Evolutionary conservation across 495 filamentous ascomycete species (phyloP).

Genomic region (Schizothecium vesticola): DNA sequence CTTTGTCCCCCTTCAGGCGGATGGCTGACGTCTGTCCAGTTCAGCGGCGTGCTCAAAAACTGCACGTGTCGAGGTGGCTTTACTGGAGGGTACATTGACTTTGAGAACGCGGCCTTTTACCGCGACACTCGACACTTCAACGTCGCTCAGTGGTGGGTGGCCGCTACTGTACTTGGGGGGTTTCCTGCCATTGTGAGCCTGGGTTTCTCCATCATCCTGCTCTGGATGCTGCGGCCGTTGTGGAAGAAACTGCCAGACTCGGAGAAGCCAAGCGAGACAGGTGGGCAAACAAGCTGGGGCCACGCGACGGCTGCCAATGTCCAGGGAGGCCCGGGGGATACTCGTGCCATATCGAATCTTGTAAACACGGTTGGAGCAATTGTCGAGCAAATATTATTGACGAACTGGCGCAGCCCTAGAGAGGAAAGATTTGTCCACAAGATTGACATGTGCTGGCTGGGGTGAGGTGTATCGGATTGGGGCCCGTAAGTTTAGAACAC

Average conservation of each 20-base stretch:
- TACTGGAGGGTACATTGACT: conserved; percentile 26
- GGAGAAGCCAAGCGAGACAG: background rate
- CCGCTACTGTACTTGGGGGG: background rate
- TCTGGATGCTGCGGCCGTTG: background rate
- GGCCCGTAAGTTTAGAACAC: too few relatives aligned
- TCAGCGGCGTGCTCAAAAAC: conserved; percentile 33
- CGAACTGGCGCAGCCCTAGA: too few relatives aligned
- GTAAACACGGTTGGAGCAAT: too few relatives aligned
- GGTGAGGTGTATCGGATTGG: background rate
- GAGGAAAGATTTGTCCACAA: background rate
- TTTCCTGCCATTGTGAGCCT: background rate
- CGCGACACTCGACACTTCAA: conserved; percentile 4
- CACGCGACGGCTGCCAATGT: background rate
- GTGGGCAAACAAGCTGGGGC: background rate
- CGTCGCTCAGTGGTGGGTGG: conserved; percentile 9
- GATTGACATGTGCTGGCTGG: background rate
- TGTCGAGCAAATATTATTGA: too few relatives aligned
- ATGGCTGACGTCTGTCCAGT: conserved; percentile 13
- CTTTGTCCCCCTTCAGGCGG: too few relatives aligned
- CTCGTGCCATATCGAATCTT: background rate
- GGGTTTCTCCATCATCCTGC: background rate
- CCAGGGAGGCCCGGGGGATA: background rate
- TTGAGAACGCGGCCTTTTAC: conserved; percentile 17
- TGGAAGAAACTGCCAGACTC: background rate
- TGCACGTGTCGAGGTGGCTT: conserved; percentile 10